A percentile compares a stretch with the other conserved stretches of the same genome.
phyloP scores from a whole-genome alignment of 2,329 filamentous ascomycete species.

The Verticillium tricorpus region DNA sequence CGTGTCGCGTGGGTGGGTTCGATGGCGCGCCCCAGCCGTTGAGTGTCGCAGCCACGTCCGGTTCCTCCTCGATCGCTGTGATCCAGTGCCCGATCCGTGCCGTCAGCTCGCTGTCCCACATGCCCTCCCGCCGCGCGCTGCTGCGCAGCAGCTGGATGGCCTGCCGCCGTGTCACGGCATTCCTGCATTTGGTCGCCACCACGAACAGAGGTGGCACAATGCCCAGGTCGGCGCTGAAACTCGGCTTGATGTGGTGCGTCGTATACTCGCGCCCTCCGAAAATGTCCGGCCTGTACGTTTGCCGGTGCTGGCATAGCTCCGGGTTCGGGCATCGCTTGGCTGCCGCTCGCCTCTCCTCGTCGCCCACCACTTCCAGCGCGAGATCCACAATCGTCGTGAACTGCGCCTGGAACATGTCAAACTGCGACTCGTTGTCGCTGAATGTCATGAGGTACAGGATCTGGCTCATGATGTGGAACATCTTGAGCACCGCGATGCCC shows the following conservation, averaged over 20 bases:
- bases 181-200: constrained; percentile 62
- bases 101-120: constrained; percentile 63
- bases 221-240: constrained; percentile 60
- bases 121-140: constrained; percentile 59
- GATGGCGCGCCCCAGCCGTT: constrained; percentile 19
- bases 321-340: constrained; percentile 40
- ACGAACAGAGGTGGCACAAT: constrained; percentile 62
- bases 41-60: constrained; percentile 21
- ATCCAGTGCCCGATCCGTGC: constrained; percentile 53
- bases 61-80: constrained; percentile 48
- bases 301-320: constrained; percentile 35
- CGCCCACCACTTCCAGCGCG: constrained; percentile 54
- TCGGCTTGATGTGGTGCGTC: constrained; percentile 51
- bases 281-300: constrained; percentile 20
- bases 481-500: constrained; percentile 57
- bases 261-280: constrained; percentile 38
- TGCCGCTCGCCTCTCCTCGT: constrained; percentile 48
- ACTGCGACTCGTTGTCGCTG: constrained; percentile 52
- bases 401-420: constrained; percentile 47
- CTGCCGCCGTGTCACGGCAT: constrained; percentile 49
- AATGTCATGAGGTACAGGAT: constrained; percentile 59
- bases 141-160: constrained; percentile 58
- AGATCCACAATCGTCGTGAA: constrained; percentile 54
- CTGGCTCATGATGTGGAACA: constrained; percentile 55
- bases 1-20: constrained; percentile 12